phyloP scores from a whole-genome alignment of 164 flowering plant genomes.

The Chimonanthus salicifolius region DNA sequence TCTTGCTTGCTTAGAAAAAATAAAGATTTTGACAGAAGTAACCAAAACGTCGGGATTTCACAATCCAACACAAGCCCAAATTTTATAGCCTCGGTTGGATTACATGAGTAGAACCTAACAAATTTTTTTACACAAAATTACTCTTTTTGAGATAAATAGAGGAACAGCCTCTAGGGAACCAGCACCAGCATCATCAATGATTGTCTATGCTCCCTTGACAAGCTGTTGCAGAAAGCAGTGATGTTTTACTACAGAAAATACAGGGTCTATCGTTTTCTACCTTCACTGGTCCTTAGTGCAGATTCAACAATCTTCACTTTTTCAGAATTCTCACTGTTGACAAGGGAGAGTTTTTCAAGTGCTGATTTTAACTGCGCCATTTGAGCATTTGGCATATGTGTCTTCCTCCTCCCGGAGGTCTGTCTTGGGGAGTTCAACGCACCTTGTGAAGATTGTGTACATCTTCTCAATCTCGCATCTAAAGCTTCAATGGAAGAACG shows the following conservation, averaged over 20 bases:
- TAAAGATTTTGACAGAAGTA: too few relatives aligned
- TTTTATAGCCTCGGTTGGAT: too few relatives aligned
- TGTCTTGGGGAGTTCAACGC: slow-evolving; percentile 23
- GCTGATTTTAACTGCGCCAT: slow-evolving; percentile 55
- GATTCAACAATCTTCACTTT: slow-evolving; percentile 74
- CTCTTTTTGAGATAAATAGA: neutral
- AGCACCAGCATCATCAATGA: neutral
- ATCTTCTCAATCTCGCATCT: slow-evolving; percentile 54
- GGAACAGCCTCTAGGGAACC: neutral
- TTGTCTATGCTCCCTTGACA: neutral
- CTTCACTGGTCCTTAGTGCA: slow-evolving; percentile 43
- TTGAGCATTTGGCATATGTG: slow-evolving; percentile 38
- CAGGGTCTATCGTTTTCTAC: slow-evolving; percentile 8
- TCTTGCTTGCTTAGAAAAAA: too few relatives aligned
- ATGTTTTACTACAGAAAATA: neutral
- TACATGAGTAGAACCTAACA: too few relatives aligned
- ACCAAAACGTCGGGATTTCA: too few relatives aligned
- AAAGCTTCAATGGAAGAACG: slow-evolving; percentile 62
- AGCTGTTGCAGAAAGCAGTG: neutral
- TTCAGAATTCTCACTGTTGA: slow-evolving; percentile 68
- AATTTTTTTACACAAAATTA: too few relatives aligned
- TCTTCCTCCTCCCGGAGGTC: slow-evolving; percentile 32
- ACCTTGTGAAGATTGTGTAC: slow-evolving; percentile 32
- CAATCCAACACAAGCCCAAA: too few relatives aligned
- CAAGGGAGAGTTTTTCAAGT: slow-evolving; percentile 67